Base-by-base conservation (phyloP, 176 grass and related monocot species). In the Aegilops bicornis region DNA sequence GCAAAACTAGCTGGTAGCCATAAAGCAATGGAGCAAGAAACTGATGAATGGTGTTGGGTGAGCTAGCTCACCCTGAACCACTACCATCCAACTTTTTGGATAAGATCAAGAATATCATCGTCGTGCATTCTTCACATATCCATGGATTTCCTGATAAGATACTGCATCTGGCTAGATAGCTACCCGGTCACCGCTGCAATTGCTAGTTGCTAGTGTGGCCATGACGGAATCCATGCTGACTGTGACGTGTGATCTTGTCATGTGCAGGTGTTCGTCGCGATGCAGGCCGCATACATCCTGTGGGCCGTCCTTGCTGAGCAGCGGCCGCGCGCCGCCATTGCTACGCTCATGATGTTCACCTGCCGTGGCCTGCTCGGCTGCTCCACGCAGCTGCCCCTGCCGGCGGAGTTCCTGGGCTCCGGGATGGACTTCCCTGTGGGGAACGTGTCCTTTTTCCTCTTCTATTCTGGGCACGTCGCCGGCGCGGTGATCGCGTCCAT, bases 371-470 rank as follows among this genome's bases (percentile, higher is more conserved):
- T 91, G 40, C 94, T 99, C 23, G 97, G 97, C 56, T 94, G 88
- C 83, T 84, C 92, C 35, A 99, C 97, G 36, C 97, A 93, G 86
- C 92, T 99, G 4, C 97, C 97, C 17, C 82, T 98, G 66, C 97
- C 97, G 0, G 75, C 64, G 13, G 97, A 89, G 59, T 98, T 96
- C 64, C 69, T 96, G 60, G 97, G 93, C 0, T 98, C 97, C 37
- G 92, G 92, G 9, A 95, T 87, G 82, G 97, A 98, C 83, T 96
- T 98, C 42, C 97, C 97, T 10, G 90, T 96, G 7, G 97, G 97
- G 12, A 98, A 98, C 77, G 94, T 98, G 11, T 98, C 97, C 68
- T 98, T 96, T 88, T 98, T 96, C 91, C 97, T 98, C 80, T 98
- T 98, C 97, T 98, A 88, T 80, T 96, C 93, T 0, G 97, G 97